Evolutionary conservation across 257 asterid species (phyloP), one percentile per base, ranked within the genome.

Genomic region (Scutellaria barbata): DNA sequence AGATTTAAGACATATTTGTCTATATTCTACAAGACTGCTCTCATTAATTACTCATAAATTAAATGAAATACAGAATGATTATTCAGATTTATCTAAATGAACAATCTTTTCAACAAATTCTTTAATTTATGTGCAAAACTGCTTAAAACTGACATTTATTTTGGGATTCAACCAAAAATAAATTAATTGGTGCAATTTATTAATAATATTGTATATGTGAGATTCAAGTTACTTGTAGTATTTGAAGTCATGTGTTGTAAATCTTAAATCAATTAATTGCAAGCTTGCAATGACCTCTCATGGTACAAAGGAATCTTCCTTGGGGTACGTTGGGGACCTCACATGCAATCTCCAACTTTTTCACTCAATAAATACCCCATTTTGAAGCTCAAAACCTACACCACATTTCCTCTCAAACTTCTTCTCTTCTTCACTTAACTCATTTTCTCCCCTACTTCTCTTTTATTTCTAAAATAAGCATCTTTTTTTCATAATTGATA

Each of bases 291-390:
- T 22, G 18, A n/a, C 25, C 66, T 14, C 63, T 16, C 3, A 41
- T 10, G 6, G 7, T 10, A 53, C n/a, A 7, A 54, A 69, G 61
- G 89, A 89, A 81, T 80, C 89, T 86, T 76, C 59, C 80, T 80
- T 47, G 79, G 63, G 67, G 55, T 77, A 57, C 22, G 45, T 40
- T 80, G 69, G 76, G 67, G 74, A 39, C 80, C 73, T 77, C 89
- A 83, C 88, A 80, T 85, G 90, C 89, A 61, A 67, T 63, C 63
- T 58, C 39, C 54, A 71, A 45, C 82, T 63, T 76, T 81, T 52
- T 37, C 11, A 69, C 82, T 51, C 86, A 41, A 83, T 83, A 85
- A 77, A 81, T 83, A 81, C 68, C 74, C 74, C 66, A 71, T 40
- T 42, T 7, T 16, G 20, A 65, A 78, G 30, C 30, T 33, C 71